Percentiles rank a stretch among this genome's conserved stretches.
These are phyloP conservation scores for Leucosporidium creatinivorum DNA, from an alignment of 768 basidiomycete species.

Conservation along the genomic window DNA sequence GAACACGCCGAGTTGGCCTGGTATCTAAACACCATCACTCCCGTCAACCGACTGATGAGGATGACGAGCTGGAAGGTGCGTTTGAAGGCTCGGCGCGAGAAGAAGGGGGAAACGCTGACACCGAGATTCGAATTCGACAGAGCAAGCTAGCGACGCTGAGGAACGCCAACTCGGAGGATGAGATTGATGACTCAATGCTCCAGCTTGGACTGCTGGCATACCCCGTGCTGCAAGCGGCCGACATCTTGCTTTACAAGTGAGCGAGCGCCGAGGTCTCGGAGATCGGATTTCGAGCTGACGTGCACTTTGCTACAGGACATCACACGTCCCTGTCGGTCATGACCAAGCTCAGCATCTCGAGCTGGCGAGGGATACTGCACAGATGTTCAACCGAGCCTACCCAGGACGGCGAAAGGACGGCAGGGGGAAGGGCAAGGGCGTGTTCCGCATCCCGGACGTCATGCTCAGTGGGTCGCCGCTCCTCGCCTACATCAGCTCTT, in stretches of 20 bases:
- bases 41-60: conserved; percentile 68
- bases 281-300: background rate
- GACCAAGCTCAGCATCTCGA: conserved; percentile 94
- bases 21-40: conserved; percentile 77
- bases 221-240: conserved; percentile 87
- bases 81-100: background rate
- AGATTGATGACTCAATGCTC: conserved; percentile 71
- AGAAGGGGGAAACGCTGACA: background rate
- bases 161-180: conserved; percentile 65
- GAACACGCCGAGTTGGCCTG: conserved; percentile 81
- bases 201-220: conserved; percentile 85
- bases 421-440: conserved; percentile 41
- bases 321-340: conserved; percentile 91
- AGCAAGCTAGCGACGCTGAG: conserved; percentile 65
- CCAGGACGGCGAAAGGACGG: conserved; percentile 17
- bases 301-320: conserved; percentile 52
- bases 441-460: conserved; percentile 67
- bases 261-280: conserved; percentile 30
- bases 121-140: conserved; percentile 43
- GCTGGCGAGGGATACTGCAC: conserved; percentile 72
- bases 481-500: background rate
- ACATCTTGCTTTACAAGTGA: conserved; percentile 77
- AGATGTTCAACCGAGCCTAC: conserved; percentile 70
- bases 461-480: conserved; percentile 58
- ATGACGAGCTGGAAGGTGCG: conserved; percentile 97